These are phyloP conservation scores for Coemansia sp. DNA, from an alignment of 192 early-diverging fungal species.

Conservation along the genomic window DNA sequence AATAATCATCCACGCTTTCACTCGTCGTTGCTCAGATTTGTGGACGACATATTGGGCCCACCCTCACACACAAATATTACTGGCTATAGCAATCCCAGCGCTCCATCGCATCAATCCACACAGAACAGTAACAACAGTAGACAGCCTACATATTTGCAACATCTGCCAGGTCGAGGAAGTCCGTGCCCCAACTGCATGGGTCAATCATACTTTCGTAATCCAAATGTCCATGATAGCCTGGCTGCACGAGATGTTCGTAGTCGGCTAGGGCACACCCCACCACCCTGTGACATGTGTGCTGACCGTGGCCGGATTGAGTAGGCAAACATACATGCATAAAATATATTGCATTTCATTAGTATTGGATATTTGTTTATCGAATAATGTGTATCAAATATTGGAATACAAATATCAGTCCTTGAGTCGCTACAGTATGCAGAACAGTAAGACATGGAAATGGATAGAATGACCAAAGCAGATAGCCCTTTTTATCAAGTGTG, in stretches of 20 bases:
- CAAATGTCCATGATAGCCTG: slow-evolving; percentile 6
- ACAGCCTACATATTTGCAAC: slow-evolving; percentile 6
- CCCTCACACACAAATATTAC: neutral
- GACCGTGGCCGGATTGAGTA: slow-evolving; percentile 28
- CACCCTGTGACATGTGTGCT: slow-evolving; percentile 32
- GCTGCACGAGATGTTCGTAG: slow-evolving; percentile 21
- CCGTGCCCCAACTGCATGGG: slow-evolving; percentile 41
- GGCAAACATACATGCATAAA: neutral
- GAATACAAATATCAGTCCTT: too few species aligned
- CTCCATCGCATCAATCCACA: neutral
- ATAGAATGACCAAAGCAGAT: too few species aligned
- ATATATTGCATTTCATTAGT: neutral
- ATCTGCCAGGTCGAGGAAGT: slow-evolving; percentile 32
- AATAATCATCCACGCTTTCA: slow-evolving; percentile 15
- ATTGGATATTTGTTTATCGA: too few species aligned
- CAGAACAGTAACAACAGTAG: neutral
- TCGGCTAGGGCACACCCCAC: slow-evolving; percentile 21
- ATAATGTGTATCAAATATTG: too few species aligned
- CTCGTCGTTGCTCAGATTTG: slow-evolving; percentile 27
- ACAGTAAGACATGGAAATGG: too few species aligned
- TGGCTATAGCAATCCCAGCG: neutral
- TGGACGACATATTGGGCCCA: slow-evolving; percentile 34
- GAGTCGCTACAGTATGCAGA: too few species aligned
- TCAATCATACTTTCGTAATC: slow-evolving; percentile 37
- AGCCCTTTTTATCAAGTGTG: too few species aligned